These are phyloP conservation scores for Chaetomium tenue DNA, from an alignment of 495 filamentous ascomycete genomes.

Conservation along the genomic window DNA sequence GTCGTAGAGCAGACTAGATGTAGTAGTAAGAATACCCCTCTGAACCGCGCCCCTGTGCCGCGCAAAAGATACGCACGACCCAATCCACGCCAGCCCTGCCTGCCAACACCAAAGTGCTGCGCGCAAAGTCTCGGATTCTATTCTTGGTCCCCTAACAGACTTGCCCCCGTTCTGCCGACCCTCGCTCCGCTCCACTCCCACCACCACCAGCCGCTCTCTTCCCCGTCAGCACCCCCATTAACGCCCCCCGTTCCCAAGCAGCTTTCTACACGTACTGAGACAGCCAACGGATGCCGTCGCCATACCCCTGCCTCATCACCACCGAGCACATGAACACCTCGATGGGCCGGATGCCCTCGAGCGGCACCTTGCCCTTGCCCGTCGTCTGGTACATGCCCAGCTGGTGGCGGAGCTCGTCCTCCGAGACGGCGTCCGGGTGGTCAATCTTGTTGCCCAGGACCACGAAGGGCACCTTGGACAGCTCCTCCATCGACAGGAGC, in stretches of 20 bases:
- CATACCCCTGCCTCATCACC: slow-evolving; percentile 92
- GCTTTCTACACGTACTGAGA: slow-evolving; percentile 67
- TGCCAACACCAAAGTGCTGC: neutral
- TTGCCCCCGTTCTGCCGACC: slow-evolving; percentile 4
- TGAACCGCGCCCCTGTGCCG: slow-evolving; percentile 21
- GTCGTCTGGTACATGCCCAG: slow-evolving; percentile 94
- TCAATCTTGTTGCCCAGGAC: slow-evolving; percentile 99
- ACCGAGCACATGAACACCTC: slow-evolving; percentile 99
- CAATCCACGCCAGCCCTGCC: slow-evolving; percentile 16
- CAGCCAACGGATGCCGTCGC: slow-evolving; percentile 76
- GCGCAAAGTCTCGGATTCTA: slow-evolving; percentile 10
- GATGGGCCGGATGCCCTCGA: slow-evolving; percentile 92
- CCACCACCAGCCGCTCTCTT: neutral
- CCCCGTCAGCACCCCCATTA: slow-evolving; percentile 6
- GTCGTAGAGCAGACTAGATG: slow-evolving; percentile 33
- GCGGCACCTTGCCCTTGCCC: slow-evolving; percentile 93
- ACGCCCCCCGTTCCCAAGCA: neutral
- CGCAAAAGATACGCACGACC: slow-evolving; percentile 14
- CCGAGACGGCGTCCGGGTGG: slow-evolving; percentile 88
- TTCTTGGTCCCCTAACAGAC: neutral
- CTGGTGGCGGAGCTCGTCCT: slow-evolving; percentile 89
- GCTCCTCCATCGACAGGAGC: slow-evolving; percentile 88
- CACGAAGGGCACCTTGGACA: slow-evolving; percentile 89
- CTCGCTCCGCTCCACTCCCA: neutral
- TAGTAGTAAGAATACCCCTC: slow-evolving; percentile 20